A percentile compares a stretch with the other conserved stretches of the same genome.
Evolutionary conservation across 306 rosid species (phyloP).

Genomic region (Erythrophleum fordii): DNA sequence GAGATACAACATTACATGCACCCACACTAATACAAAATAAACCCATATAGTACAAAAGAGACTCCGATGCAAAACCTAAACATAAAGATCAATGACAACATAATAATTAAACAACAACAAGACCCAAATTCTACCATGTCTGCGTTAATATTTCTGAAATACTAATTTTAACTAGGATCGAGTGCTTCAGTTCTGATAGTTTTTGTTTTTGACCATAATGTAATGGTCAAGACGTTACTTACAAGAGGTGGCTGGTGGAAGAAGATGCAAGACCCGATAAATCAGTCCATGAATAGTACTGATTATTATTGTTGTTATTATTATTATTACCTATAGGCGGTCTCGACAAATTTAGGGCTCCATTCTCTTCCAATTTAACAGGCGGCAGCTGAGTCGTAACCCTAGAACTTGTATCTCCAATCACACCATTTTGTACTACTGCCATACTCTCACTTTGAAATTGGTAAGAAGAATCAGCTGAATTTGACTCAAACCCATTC

Average conservation of each 20-base stretch:
- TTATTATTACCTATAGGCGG: slow-evolving; percentile 41
- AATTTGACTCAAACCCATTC: slow-evolving; percentile 54
- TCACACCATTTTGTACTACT: slow-evolving; percentile 31
- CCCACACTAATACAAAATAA: slow-evolving; percentile 50
- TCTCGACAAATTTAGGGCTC: slow-evolving; percentile 52
- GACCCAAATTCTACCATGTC: slow-evolving; percentile 41
- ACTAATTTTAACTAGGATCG: neutral
- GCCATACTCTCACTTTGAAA: slow-evolving; percentile 46
- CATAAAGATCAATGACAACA: slow-evolving; percentile 33
- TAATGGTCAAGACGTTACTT: slow-evolving; percentile 33
- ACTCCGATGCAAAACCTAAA: slow-evolving; percentile 32
- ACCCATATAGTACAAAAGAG: slow-evolving; percentile 48
- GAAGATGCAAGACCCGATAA: slow-evolving; percentile 72
- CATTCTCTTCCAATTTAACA: slow-evolving; percentile 62
- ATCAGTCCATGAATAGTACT: slow-evolving; percentile 69
- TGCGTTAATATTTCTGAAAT: slow-evolving; percentile 29
- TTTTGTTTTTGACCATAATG: neutral
- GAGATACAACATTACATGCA: slow-evolving; percentile 44
- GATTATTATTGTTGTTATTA: slow-evolving; percentile 36
- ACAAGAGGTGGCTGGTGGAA: slow-evolving; percentile 65
- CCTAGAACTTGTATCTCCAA: slow-evolving; percentile 59
- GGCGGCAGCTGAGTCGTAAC: slow-evolving; percentile 50
- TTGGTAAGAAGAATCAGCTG: slow-evolving; percentile 42
- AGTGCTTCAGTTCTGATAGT: neutral
- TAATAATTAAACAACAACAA: slow-evolving; percentile 32